Evolutionary conservation across 2,329 filamentous ascomycete species (phyloP).

Genomic region (Thielaviopsis ethacetica): DNA sequence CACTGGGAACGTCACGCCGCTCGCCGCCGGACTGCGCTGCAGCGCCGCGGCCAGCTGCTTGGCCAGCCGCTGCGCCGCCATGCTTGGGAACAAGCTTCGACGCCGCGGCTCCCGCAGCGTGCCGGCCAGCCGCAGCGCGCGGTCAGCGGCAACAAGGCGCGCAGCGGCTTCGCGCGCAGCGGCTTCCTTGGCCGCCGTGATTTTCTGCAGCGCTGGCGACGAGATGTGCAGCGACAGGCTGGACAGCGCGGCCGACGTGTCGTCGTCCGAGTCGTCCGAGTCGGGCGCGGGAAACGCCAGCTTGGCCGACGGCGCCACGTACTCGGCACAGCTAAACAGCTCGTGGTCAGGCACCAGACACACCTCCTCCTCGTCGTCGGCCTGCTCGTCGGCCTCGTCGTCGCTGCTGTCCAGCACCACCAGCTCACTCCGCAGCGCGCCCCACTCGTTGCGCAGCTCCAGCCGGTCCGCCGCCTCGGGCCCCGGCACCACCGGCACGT

Average conservation of each 20-base stretch:
- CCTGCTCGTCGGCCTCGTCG: not conserved
- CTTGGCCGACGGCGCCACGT: not conserved
- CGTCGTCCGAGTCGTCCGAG: not conserved
- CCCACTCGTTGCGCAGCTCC: slow-evolving; percentile 5
- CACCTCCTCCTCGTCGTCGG: not conserved
- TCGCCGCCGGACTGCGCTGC: no score
- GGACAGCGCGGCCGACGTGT: not conserved
- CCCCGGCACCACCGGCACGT: slow-evolving; percentile 3
- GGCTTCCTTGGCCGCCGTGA: not conserved
- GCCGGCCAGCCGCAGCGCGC: not conserved
- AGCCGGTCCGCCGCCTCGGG: not conserved
- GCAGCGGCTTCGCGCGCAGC: not conserved
- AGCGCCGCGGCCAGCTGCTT: not conserved
- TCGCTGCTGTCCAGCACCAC: not conserved
- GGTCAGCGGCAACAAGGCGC: not conserved
- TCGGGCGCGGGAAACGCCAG: not conserved
- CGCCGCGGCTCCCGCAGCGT: not conserved
- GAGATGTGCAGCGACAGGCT: not conserved
- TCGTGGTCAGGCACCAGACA: slow-evolving; percentile 2
- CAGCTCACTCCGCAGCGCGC: no score
- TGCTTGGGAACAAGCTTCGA: not conserved
- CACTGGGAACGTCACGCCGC: not conserved
- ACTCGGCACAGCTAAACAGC: slow-evolving; percentile 2
- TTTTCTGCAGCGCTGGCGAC: not conserved
- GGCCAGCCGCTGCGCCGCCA: not conserved